Evolutionary conservation across 352 stramenopile genomes (phyloP), one percentile per base, ranked within the genome.

Genomic region (Phytophthora aleatoria): DNA sequence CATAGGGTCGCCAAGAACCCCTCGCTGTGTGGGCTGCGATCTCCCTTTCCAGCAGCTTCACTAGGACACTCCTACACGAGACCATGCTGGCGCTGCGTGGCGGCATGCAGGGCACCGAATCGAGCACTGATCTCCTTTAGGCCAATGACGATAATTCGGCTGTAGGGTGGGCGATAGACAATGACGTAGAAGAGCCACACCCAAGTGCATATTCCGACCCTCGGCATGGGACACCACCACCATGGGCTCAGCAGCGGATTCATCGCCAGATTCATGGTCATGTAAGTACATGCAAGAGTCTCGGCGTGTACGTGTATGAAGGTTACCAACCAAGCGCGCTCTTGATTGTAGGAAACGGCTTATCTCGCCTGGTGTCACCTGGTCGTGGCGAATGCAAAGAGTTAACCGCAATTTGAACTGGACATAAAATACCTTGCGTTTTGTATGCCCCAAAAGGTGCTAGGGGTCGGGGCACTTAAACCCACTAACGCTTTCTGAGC

Each of bases 61-160:
- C 44, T 24, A 50, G 16, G 11, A 27, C 20, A 50, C 38, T 38
- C 9, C 7, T 7, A 7, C 28, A 7, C 20, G 20, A 20, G 7
- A 7, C 28, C 28, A 33, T 33, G 28, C 28, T 33, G 28, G 33
- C 33, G 12, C 6, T 12, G 33, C 33, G 5, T 38, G 33, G 33
- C 33, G 10, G 33, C 2, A 3, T 9, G 12, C 6, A 13, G 33
- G 33, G 7, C 28, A 33, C 28, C 28, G 28, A 20, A 20, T 20
- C 20, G 20, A 20, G 20, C 20, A 20, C 20, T 20, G 20, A 33
- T 33, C 33, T 12, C 33, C 11, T 16, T 10, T 57, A 12, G 39
- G n/a, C 59, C 59, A 67, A 67, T 67, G 41, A 43, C 59, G 59
- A 50, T 56, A n/a, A 41, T 51, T 28, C 42, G 43, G 43, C 31